Evolutionary conservation across 2,329 filamentous ascomycete species (phyloP), one percentile per base, ranked within the genome.

Genomic region (Torrubiellomyces zombiae): DNA sequence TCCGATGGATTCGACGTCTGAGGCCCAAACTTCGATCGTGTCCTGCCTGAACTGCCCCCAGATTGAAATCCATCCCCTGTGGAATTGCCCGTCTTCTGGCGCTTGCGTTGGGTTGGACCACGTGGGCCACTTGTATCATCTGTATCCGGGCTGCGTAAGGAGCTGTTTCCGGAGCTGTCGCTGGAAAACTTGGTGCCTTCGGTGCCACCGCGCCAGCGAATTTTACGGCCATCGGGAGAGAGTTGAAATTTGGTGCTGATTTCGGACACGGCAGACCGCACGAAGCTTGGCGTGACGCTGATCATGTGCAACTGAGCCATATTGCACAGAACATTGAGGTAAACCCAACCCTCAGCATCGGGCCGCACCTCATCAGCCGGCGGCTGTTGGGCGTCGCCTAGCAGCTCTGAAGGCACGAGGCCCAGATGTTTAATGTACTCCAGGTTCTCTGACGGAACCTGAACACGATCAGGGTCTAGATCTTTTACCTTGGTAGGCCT

Each of bases 291-390:
- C 0, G 81, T 83, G 2, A 91, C 80, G 30, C 82, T 85, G 36
- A 89, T 63, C 0, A 83, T 86, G 38, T 91, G 81, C 11, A 91
- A 54, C 48, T 91, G 81, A 0, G 82, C 81, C 57, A 91, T 65
- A 40, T 76, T 83, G 42, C 75, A 73, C 2, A 91, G 58, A 1
- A 91, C 52, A 37, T 89, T 89, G 6, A 89, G 53, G 38, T 85
- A 86, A 1, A 86, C 70, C 80, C 80, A 89, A 4, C 78, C 78
- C 14, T 82, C 71, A 0, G 60, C 58, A 27, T 75, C 72, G 1
- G 71, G 61, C 9, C 63, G 59, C 8, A 70, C 64, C 25, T 70
- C 60, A 3, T 49, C 25, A 2, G 53, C 39, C 6, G 32, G 14
- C 2, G 20, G 28, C 11, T 51, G 54, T n/a, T n/a, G n/a, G 10